phyloP scores from a whole-genome alignment of 495 filamentous ascomycete genomes.

The Cenococcum geophilum region DNA sequence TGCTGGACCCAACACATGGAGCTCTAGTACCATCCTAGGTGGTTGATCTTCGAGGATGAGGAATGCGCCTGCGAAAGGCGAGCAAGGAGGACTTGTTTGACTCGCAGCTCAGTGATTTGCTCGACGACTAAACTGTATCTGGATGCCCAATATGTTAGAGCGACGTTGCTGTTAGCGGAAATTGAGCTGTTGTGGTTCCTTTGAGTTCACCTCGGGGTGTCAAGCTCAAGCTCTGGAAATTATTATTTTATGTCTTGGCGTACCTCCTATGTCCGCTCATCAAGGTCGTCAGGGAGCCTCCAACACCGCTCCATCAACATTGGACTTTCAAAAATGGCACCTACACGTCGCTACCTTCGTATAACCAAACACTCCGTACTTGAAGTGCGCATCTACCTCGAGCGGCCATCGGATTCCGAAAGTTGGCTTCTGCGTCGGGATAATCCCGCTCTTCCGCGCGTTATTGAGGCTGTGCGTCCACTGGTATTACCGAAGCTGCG shows the following conservation, averaged over 20 bases:
- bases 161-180: background rate
- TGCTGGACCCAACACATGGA: constrained; percentile 88
- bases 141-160: background rate
- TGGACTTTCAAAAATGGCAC: constrained; percentile 55
- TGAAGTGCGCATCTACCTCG: constrained; percentile 91
- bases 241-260: too few species aligned
- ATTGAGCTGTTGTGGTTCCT: too few species aligned
- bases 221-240: too few species aligned
- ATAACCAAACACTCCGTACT: constrained; percentile 86
- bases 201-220: too few species aligned
- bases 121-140: background rate
- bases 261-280: too few species aligned
- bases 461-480: constrained; percentile 77
- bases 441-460: constrained; percentile 66
- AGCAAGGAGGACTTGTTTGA: background rate
- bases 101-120: background rate
- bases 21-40: constrained; percentile 57
- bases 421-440: constrained; percentile 75
- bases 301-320: background rate
- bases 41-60: background rate
- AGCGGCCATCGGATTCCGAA: constrained; percentile 70
- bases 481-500: constrained; percentile 81
- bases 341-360: constrained; percentile 73
- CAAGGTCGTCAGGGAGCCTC: too few species aligned
- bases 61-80: background rate